phyloP scores from a whole-genome alignment of 495 filamentous ascomycete genomes.

The Talaromyces adpressus region DNA sequence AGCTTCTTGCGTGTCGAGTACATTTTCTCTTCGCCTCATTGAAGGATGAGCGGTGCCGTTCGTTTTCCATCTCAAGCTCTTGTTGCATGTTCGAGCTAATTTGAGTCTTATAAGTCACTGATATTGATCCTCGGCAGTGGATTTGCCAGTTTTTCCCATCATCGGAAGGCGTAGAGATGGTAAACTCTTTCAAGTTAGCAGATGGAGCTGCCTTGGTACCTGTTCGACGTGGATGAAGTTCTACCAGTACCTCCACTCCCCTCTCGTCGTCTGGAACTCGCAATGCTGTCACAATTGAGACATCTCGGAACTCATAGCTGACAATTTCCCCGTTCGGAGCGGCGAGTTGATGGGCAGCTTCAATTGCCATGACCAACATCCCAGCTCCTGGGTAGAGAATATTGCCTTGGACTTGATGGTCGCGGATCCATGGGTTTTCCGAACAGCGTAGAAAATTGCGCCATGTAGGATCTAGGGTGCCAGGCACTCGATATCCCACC shows the following conservation, averaged over 20 bases:
- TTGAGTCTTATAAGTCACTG: no score
- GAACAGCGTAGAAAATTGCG: slow-evolving; percentile 18
- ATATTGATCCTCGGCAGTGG: no score
- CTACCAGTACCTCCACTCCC: slow-evolving; percentile 23
- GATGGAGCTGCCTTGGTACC: slow-evolving; percentile 18
- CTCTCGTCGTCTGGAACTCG: slow-evolving; percentile 27
- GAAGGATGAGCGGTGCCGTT: slow-evolving; percentile 17
- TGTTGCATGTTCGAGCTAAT: no score
- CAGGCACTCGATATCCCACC: no score
- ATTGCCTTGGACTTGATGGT: slow-evolving; percentile 28
- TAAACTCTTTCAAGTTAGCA: slow-evolving; percentile 38
- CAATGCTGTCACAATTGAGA: slow-evolving; percentile 33
- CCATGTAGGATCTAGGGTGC: slow-evolving; percentile 28
- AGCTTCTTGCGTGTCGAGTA: no score
- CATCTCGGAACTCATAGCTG: slow-evolving; percentile 19
- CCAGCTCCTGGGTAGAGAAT: slow-evolving; percentile 50
- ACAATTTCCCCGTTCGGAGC: background rate
- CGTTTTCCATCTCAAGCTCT: no score
- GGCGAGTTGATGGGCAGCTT: slow-evolving; percentile 24
- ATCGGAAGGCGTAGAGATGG: no score
- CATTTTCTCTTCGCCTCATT: background rate
- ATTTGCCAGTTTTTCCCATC: no score
- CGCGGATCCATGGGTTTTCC: slow-evolving; percentile 28
- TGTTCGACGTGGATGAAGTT: slow-evolving; percentile 17
- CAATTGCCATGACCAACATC: slow-evolving; percentile 49